Conservation (phyloP, 768 basidiomycete genomes). For the Termitomyces sp. region DNA sequence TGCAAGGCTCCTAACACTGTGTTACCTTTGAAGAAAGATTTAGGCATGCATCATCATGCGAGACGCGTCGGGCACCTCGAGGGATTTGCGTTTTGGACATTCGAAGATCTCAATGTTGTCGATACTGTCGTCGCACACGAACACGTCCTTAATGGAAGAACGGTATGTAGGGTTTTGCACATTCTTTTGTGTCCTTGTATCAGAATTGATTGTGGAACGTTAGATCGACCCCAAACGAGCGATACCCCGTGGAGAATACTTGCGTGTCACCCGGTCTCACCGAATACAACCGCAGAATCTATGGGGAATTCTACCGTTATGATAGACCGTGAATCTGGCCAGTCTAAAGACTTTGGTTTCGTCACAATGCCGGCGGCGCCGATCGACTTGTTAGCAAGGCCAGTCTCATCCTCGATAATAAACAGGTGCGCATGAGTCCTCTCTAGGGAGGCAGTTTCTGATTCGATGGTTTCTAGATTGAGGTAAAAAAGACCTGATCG, state of each 20-base stretch:
- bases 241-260: conserved; percentile 78
- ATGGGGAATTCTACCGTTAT: conserved; percentile 78
- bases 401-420: conserved; percentile 69
- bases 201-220: not conserved
- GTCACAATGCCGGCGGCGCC: conserved; percentile 63
- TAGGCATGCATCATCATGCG: conserved; percentile 86
- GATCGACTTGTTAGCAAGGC: conserved; percentile 64
- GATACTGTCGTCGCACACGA: conserved; percentile 60
- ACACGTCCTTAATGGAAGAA: conserved; percentile 76
- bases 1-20: conserved; percentile 8
- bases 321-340: conserved; percentile 72
- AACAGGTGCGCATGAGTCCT: conserved; percentile 47
- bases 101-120: conserved; percentile 62
- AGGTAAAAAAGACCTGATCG: conserved; percentile 51
- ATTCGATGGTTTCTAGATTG: conserved; percentile 48
- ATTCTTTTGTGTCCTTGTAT: not conserved
- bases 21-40: conserved; percentile 39
- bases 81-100: conserved; percentile 88
- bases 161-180: conserved; percentile 33
- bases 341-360: conserved; percentile 83
- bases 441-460: not conserved
- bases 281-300: conserved; percentile 62
- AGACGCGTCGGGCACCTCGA: conserved; percentile 67
- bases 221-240: conserved; percentile 90
- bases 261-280: conserved; percentile 66